Conservation (phyloP, 83 land plant genomes). For the Thuja plicata region DNA sequence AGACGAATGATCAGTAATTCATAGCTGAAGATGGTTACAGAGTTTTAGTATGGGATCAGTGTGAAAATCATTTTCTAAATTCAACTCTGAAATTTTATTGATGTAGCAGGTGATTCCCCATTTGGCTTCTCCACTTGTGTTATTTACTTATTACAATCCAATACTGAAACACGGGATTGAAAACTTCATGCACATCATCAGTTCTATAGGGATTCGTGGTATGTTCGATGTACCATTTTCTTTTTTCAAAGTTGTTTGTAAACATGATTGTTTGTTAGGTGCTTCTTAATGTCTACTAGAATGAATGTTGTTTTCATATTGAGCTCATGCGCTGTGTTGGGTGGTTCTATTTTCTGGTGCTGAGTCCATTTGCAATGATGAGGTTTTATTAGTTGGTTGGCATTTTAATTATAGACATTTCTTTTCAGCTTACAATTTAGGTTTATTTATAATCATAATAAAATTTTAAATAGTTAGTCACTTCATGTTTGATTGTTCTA, state of each 20-base stretch:
- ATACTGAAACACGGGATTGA: conserved; percentile 82
- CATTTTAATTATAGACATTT: neutral
- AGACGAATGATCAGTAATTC: neutral
- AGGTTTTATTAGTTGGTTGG: neutral
- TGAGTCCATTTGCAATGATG: neutral
- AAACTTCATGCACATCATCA: conserved; percentile 67
- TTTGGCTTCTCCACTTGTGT: conserved; percentile 75
- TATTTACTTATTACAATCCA: conserved; percentile 93
- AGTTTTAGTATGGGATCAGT: neutral
- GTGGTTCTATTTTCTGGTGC: neutral
- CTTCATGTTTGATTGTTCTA: neutral
- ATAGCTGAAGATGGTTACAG: neutral
- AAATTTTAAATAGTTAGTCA: neutral
- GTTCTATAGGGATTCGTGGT: conserved; percentile 77
- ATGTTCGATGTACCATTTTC: conserved; percentile 4
- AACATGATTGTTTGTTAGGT: neutral
- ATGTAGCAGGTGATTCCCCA: conserved; percentile 73
- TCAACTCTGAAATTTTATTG: neutral
- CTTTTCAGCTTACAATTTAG: neutral
- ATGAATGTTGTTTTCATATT: neutral
- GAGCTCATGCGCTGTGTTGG: neutral
- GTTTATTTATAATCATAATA: neutral
- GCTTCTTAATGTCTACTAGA: neutral
- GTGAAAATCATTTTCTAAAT: neutral
- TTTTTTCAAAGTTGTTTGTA: neutral